phyloP scores from a whole-genome alignment of 2,329 filamentous ascomycete species.

The Penicillium hesseltinei region DNA sequence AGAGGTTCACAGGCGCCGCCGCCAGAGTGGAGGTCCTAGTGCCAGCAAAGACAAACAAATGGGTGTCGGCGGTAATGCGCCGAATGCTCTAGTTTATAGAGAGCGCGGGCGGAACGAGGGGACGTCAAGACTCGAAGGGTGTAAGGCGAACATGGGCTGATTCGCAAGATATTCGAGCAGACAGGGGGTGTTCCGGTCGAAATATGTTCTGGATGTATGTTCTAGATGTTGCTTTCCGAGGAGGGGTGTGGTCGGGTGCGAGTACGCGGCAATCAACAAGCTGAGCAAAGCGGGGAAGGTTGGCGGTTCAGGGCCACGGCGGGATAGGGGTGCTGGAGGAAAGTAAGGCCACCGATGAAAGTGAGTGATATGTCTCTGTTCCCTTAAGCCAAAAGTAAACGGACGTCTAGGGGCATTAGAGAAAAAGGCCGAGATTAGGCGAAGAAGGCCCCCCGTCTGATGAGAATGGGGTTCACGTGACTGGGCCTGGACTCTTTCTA shows the following conservation, averaged over 20 bases:
- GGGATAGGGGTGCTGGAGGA: not conserved
- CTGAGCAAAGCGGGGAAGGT: conserved; percentile 6
- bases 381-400: not conserved
- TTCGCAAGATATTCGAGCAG: not conserved
- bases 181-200: not conserved
- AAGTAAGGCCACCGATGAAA: not conserved
- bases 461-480: conserved; percentile 21
- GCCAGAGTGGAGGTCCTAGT: conserved; percentile 1
- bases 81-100: conserved; percentile 10
- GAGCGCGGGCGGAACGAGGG: conserved; percentile 4
- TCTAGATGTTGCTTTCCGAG: conserved; percentile 7
- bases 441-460: conserved; percentile 13
- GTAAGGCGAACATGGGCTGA: conserved; percentile 6
- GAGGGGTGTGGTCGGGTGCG: not conserved
- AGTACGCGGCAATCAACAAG: conserved; percentile 10
- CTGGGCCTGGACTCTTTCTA: conserved; percentile 19
- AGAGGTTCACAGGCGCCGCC: conserved; percentile 6
- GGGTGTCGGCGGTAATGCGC: conserved; percentile 13
- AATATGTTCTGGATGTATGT: not conserved
- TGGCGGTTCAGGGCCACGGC: conserved; percentile 1
- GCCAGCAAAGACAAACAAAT: conserved; percentile 5
- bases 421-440: conserved; percentile 1
- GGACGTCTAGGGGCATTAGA: not conserved
- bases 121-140: not conserved
- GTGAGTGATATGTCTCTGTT: not conserved